A percentile compares a stretch with the other conserved stretches of the same genome.
phyloP scores from a whole-genome alignment of 2,329 filamentous ascomycete genomes.

The Beauveria sp. region DNA sequence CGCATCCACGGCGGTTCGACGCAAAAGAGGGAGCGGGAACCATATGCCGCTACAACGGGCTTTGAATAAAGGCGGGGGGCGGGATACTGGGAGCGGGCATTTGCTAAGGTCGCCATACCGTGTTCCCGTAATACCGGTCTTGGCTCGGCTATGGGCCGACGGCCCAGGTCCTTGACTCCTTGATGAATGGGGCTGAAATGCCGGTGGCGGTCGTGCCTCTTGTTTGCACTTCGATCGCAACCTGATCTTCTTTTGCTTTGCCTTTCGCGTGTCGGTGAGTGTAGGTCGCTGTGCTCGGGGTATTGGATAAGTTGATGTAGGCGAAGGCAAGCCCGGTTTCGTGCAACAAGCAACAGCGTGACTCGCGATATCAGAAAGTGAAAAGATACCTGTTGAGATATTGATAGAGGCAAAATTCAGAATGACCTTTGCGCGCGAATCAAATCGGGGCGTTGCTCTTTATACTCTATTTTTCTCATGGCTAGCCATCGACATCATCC shows the following conservation, averaged over 20 bases:
- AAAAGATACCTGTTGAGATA: neutral
- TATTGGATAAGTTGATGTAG: neutral
- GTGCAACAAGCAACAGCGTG: neutral
- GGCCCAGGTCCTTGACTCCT: too few species aligned
- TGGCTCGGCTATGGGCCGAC: neutral
- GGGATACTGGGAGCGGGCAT: neutral
- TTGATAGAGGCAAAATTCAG: conserved; percentile 1
- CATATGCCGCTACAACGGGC: conserved; percentile 5
- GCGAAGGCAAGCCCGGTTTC: neutral
- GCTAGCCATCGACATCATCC: neutral
- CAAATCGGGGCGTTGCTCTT: conserved; percentile 9
- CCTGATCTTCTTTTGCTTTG: neutral
- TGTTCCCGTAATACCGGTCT: neutral
- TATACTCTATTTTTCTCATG: neutral
- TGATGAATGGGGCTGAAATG: neutral
- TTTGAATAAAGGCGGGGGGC: neutral
- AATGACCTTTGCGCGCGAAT: conserved; percentile 7
- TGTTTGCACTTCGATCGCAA: neutral
- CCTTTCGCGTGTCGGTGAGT: neutral
- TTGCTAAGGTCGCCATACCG: neutral
- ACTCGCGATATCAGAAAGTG: neutral
- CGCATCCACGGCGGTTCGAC: neutral
- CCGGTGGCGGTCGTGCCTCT: neutral
- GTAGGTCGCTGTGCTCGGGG: neutral
- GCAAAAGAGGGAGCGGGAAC: conserved; percentile 5